Base-by-base conservation (phyloP, 345 rosid genomes). In the Erysimum cheiranthoides region DNA sequence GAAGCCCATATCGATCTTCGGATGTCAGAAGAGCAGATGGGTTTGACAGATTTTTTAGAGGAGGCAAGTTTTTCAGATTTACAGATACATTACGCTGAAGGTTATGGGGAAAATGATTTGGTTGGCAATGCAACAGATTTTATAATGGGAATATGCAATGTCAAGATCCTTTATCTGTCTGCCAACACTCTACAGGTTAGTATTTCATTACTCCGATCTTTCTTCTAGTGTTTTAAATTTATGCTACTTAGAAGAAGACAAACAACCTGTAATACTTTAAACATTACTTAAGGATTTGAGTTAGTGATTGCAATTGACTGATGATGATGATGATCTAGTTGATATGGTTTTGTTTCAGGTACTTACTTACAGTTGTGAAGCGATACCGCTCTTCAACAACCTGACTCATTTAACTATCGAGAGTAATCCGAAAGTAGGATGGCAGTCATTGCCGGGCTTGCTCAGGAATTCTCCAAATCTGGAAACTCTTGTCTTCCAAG, bases 381-480 rank as follows among this genome's bases (percentile, higher is more conserved):
- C 27, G 6, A 46, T 59, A 21, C 74, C 66, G 0, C 3, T 70
- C 0, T 70, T 70, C 46, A 46, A 13, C 27, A 58, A 70, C 36
- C 35, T 70, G 47, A 32, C 28, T 45, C 46, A 47, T 27, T 60
- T 71, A 47, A 71, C 59, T 6, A 21, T 71, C 1, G 59, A 71
- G 49, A 59, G 75, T 47, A 21, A 46, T 1, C 17, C 57, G 0
- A 0, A 5, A 32, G 1, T 59, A 18, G 67, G 75, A 60, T 71
- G 75, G 59, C 12, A 60, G 5, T 47, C 67, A 46, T 6, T 71
- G 3, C 67, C 58, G 9, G 49, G 8, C 17, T 10, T 71, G 27
- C 67, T 71, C 12, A 60, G n/a, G 28, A 59, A 47, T 11, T 47
- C 47, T 25, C 75, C 75, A 47, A 71, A 59, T 60, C 67, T 71